Evolutionary conservation across 2,329 filamentous ascomycete species (phyloP), one percentile per base, ranked within the genome.

Genomic region (Polytolypa hystricis): DNA sequence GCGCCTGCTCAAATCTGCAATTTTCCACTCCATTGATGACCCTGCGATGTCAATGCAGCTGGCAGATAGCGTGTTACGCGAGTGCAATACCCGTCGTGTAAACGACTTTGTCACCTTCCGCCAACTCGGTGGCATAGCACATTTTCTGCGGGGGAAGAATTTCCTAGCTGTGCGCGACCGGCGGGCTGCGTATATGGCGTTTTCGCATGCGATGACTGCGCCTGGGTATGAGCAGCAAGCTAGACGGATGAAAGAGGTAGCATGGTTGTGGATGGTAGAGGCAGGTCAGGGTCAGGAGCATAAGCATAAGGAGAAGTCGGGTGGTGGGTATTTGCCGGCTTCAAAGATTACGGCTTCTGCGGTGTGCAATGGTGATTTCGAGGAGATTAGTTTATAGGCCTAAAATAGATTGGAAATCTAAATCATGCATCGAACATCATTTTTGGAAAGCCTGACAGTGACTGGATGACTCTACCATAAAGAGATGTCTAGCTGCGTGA

Each of bases 81-180:
- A 26, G 10, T 30, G 37, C 28, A 20, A 33, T 8, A 31, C 20
- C 5, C 36, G 28, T 16, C 17, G 9, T 33, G 12, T 31, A 20
- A 16, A 21, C 15, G 15, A 26, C 26, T 26, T 15, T 14, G 9
- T 18, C 2, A 18, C 38, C 6, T 20, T 41, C 8, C 15, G 14
- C 9, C 30, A 48, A 6, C 27, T 46, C 8, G 10, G 28, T 14
- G 44, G 37, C 9, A 47, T 50, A 31, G 41, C 47, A 5, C 25
- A 42, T n/a, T 51, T 45, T 19, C 36, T 51, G 4, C 41, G 37
- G 21, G 47, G 44, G 7, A 40, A 41, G 30, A 44, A 46, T 23
- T 38, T 48, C 7, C 39, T 49, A 32, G 37, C 40, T 18, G 17
- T 38, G 14, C 35, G 36, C 12, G 12, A 41, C 3, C 46, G 43